Base-by-base conservation (phyloP, 768 basidiomycete genomes). In the Trametes sanguinea region DNA sequence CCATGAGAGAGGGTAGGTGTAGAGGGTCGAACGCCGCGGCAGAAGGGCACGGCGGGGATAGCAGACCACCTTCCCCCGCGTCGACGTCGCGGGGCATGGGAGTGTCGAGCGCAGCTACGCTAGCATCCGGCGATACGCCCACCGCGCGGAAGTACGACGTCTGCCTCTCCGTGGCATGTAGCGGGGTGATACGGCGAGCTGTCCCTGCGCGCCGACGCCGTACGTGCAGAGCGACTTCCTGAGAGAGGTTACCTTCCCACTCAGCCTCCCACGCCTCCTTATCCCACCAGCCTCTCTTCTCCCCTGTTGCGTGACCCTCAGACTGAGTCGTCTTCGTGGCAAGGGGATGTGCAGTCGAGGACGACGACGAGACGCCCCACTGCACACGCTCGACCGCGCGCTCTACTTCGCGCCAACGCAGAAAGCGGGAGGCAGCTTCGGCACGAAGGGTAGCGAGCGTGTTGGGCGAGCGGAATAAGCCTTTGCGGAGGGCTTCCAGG, bases 401-500 rank as follows among this genome's bases (percentile, higher is more conserved):
- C 63, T 88, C 85, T 30, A 90, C 82, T 69, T 89, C 89, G 35
- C 87, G 77, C 89, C 89, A 90, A 33, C 83, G 81, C 58, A 89
- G 71, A 72, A 89, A 90, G 17, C 89, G 81, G 60, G 89, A 86
- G 0, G 84, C 79, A 0, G 87, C 88, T 71, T 90, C 89, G 16
- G 73, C 76, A 37, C 89, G 82, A 33, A 90, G 76, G 1, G 77
- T 69, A 1, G 79, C 76, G 10, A 89, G 76, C 0, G 80, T 86
- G 61, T 85, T 86, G 0, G 88, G 87, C 1, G 85, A 83, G 63
- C 80, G 83, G 72, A 90, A 88, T 11, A 90, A 74, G 10, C 85
- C 86, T 32, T 71, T 71, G 11, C 87, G 83, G 9, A 90, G 78
- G 1, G 83, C 79, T 7, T 78, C 69, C 2, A 81, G 67, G 1